Base-by-base conservation (phyloP, 352 stramenopile genomes). In the Thalassiosira mediterranea region DNA sequence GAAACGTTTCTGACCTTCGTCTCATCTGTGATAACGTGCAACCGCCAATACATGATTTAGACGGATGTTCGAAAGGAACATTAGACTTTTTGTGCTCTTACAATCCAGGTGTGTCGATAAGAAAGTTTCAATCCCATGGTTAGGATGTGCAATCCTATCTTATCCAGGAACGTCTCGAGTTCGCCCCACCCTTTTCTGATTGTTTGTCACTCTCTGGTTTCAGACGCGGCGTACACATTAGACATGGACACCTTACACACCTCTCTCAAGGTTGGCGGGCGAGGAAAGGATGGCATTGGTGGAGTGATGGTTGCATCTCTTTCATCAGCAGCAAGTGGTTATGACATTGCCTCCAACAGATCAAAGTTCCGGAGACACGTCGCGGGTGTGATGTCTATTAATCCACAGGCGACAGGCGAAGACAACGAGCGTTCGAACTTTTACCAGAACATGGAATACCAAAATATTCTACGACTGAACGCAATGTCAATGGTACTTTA, bases 1-100 rank as follows among this genome's bases (percentile, higher is more conserved):
- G 34, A 42, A 42, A 13, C 34, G 13, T 42, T n/a, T n/a, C n/a
- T n/a, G 34, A 7, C 7, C 13, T 42, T 42, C 7, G 34, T 42
- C 7, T 42, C 7, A 42, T 42, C 7, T 42, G 34, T 42, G 34
- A 42, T 13, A 42, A 42, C 34, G n/a, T n/a, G n/a, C n/a, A n/a
- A n/a, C n/a, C n/a, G n/a, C n/a, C n/a, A n/a, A n/a, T 42, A 42
- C 13, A 13, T 42, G 34, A 42, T 42, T 13, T 42, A 13, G 34
- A 42, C 34, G 86, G 86, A 19, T 91, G 79, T 52, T 88, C 84
- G 13, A 63, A 79, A 52, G 79, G 83, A 44, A 87, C 80, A n/a
- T 51, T 92, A 0, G 73, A 92, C 52, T 88, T 92, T 67, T 67
- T 92, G 7, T 83, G 86, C 11, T 75, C 69, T 8, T 92, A 88